phyloP scores from a whole-genome alignment of 2,329 filamentous ascomycete species.

The Berkeleyomyces basicola region DNA sequence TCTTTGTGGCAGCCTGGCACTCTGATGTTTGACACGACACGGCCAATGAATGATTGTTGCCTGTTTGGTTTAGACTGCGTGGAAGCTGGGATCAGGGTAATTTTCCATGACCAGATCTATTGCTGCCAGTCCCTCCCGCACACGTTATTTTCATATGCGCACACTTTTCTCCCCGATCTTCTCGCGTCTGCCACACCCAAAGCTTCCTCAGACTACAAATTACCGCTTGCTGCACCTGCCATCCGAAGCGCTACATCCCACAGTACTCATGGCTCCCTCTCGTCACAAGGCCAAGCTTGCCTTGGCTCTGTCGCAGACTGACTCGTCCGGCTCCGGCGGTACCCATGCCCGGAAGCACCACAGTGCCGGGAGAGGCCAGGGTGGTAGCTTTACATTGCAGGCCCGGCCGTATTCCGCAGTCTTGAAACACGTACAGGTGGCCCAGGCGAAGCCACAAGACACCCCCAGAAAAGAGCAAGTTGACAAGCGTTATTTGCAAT shows the following conservation, averaged over 20 bases:
- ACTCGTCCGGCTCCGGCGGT: neutral
- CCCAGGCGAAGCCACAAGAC: neutral
- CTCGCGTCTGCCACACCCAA: neutral
- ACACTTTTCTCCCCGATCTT: neutral
- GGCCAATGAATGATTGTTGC: too few relatives aligned
- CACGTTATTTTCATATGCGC: too few relatives aligned
- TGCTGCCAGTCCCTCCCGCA: too few relatives aligned
- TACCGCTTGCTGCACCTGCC: neutral
- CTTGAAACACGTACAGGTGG: neutral
- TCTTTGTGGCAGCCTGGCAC: neutral
- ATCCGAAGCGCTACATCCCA: neutral
- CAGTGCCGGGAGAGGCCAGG: neutral
- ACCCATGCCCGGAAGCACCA: neutral
- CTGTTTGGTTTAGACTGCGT: too few relatives aligned
- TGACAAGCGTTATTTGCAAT: slow-evolving; percentile 1
- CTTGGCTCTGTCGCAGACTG: neutral
- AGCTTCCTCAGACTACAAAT: neutral
- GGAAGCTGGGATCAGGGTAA: too few relatives aligned
- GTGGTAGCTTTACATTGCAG: neutral
- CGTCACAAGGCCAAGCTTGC: neutral
- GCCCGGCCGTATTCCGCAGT: neutral
- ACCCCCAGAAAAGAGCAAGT: neutral
- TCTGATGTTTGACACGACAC: too few relatives aligned
- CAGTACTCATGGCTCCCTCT: neutral
- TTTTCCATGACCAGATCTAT: too few relatives aligned